Percentiles rank a stretch among this genome's conserved stretches.
phyloP scores from a whole-genome alignment of 1,284 basidiomycete genomes.

The Dichomitus squalens region DNA sequence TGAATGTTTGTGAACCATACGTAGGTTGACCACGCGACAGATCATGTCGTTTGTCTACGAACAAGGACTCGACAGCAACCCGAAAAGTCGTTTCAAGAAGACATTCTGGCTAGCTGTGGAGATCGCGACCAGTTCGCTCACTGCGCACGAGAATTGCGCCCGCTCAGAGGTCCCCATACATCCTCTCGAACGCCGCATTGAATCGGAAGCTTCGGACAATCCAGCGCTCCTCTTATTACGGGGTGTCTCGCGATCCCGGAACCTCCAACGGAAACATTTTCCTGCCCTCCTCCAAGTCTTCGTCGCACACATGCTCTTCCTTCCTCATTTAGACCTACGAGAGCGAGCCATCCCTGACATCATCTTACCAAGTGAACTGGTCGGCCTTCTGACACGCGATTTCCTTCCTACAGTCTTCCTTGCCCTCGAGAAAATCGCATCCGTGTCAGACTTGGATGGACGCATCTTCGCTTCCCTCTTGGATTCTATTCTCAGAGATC shows the following conservation, averaged over 20 bases:
- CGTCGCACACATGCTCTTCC: constrained; percentile 44
- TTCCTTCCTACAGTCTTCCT: constrained; percentile 46
- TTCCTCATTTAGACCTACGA: constrained; percentile 44
- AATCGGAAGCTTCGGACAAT: constrained; percentile 4
- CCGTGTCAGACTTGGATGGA: constrained; percentile 44
- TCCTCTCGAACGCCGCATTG: constrained; percentile 2
- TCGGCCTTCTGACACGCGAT: constrained; percentile 28
- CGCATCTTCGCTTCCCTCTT: constrained; percentile 51
- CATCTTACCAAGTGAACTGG: constrained; percentile 34
- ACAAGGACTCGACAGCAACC: constrained; percentile 31
- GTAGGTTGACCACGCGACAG: constrained; percentile 30
- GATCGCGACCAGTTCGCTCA: constrained; percentile 14
- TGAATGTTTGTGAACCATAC: neutral
- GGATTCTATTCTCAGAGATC: constrained; percentile 34
- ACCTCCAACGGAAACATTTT: constrained; percentile 1
- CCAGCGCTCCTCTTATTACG: constrained; percentile 1
- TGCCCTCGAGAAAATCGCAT: constrained; percentile 31
- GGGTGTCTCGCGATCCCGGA: neutral
- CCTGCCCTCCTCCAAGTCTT: constrained; percentile 29
- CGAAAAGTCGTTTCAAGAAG: constrained; percentile 12
- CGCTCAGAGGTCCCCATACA: neutral
- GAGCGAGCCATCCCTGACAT: constrained; percentile 44
- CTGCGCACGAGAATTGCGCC: constrained; percentile 9
- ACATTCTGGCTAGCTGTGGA: constrained; percentile 27
- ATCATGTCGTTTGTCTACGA: constrained; percentile 50